Evolutionary conservation across 345 rosid genomes (phyloP), one percentile per base, ranked within the genome.

Genomic region (Lenwebbia sp.): DNA sequence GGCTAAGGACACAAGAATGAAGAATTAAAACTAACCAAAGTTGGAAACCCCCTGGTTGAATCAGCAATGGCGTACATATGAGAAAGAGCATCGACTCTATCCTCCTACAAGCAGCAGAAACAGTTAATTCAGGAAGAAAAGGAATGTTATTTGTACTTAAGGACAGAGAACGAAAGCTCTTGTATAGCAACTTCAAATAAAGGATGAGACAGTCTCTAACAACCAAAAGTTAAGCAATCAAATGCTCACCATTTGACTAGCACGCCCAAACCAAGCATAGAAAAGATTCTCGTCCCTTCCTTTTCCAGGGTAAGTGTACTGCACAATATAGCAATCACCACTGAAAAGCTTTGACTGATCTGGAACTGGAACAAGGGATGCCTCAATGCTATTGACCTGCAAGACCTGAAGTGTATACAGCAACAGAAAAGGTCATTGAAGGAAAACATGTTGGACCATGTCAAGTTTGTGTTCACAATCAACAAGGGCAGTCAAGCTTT

Each of bases 271-370:
- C 99, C 99, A 96, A 86, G 95, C 90, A 92, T 92, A 93, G 58
- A 92, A 86, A 51, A 96, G 86, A 90, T 89, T 84, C 84, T 93
- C 92, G 7, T 90, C 94, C 92, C 91, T 93, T 86, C 89, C 95
- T 62, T 90, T 83, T 40, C 87, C 91, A 81, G 92, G 84, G 86
- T 93, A 96, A 83, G 92, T 90, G 88, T 95, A 93, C 87, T 93
- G 92, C 88, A 91, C 88, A 86, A 96, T 83, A 83, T 94, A 96
- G 92, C 98, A 96, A 90, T 96, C 95, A 37, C 98, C 97, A 85
- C 91, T 91, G 87, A 55, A 94, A 86, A 96, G 92, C 93, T 93
- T 96, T 85, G 87, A 87, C 88, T 94, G 97, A 75, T 95, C 96
- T 85, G 91, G 85, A 91, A 65, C 90, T 78, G 94, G 91, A 89